Conservation (phyloP, 108 stramenopile species). For the Cylindrotheca fusiformis region DNA sequence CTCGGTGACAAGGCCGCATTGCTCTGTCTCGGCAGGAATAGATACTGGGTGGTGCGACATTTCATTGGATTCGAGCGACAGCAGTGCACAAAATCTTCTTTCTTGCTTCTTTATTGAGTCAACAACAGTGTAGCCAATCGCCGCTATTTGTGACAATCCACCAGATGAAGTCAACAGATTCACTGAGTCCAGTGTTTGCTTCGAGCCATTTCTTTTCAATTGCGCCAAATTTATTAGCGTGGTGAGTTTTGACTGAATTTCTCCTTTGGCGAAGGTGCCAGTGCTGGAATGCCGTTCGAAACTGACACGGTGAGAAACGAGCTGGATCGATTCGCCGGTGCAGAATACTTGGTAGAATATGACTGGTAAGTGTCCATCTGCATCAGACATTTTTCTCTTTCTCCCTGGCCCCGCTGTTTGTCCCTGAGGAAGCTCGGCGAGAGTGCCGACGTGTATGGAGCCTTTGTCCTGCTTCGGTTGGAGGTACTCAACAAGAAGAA, state of each 20-base stretch:
- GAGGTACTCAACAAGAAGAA: constrained; percentile 26
- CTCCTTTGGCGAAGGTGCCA: neutral
- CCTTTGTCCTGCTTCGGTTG: neutral
- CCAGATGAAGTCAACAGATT: constrained; percentile 15
- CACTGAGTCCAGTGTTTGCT: neutral
- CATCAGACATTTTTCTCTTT: constrained; percentile 31
- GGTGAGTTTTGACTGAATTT: neutral
- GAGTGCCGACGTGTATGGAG: constrained; percentile 14
- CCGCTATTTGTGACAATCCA: constrained; percentile 2
- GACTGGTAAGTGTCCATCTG: constrained; percentile 18
- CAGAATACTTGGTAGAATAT: constrained; percentile 26
- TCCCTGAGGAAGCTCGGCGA: constrained; percentile 17
- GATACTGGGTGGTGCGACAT: constrained; percentile 8
- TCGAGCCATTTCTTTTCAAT: neutral
- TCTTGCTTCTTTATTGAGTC: neutral
- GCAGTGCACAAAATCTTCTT: neutral
- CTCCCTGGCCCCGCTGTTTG: constrained; percentile 2
- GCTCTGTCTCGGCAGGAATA: constrained; percentile 15
- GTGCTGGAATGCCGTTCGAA: neutral
- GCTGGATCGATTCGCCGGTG: constrained; percentile 1
- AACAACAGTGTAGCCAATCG: constrained; percentile 10
- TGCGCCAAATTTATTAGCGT: neutral
- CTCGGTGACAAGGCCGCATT: constrained; percentile 19
- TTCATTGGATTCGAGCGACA: constrained; percentile 11
- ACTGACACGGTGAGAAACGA: constrained; percentile 14